Conservation (phyloP, 371 early-diverging fungal species). For the Zychaea mexicana region DNA sequence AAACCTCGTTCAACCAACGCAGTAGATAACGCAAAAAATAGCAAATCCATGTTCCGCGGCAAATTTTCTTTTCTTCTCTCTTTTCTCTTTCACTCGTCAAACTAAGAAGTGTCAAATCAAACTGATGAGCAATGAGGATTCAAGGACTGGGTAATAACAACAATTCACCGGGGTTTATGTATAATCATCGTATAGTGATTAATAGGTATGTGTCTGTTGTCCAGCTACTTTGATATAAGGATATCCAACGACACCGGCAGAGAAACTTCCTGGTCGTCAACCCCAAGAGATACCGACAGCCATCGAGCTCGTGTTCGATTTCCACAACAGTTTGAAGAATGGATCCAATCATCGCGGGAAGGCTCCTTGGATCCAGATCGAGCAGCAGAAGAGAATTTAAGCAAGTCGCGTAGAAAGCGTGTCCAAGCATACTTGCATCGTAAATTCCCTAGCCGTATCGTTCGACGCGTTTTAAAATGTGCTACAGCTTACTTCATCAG, state of each 20-base stretch:
- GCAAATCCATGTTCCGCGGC: too few species aligned
- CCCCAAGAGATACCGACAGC: not conserved
- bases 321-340: constrained; percentile 12
- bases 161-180: too few species aligned
- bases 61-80: not conserved
- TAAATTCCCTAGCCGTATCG: constrained; percentile 49
- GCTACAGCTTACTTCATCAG: constrained; percentile 50
- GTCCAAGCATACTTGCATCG: constrained; percentile 14
- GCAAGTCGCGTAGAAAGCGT: constrained; percentile 4
- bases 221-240: constrained; percentile 4
- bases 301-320: not conserved
- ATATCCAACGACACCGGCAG: not conserved
- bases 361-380: not conserved
- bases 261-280: not conserved
- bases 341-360: constrained; percentile 13
- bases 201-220: too few species aligned
- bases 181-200: too few species aligned
- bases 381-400: not conserved
- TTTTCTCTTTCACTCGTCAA: not conserved
- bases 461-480: constrained; percentile 58
- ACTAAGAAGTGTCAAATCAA: not conserved
- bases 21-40: too few species aligned
- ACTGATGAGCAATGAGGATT: not conserved
- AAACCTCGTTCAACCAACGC: too few species aligned
- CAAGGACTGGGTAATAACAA: not conserved